Evolutionary conservation across 805 yeast genomes (phyloP), one percentile per base, ranked within the genome.

Genomic region (Metschnikowia koreensis): DNA sequence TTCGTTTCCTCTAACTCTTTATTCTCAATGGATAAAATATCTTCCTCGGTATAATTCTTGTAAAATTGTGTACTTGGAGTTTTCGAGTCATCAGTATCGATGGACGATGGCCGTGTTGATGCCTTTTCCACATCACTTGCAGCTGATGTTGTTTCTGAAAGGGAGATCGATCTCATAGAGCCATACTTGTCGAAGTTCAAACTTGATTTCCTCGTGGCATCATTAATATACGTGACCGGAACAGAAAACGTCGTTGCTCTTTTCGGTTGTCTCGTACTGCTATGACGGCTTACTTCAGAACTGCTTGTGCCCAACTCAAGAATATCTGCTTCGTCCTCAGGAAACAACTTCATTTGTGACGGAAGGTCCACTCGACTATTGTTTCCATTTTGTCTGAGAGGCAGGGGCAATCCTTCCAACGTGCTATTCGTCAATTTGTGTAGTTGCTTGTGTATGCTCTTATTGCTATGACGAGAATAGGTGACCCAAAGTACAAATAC

Each of bases 401-500:
- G 57, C 54, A 48, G 52, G 10, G 50, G 46, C 6, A 37, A n/a
- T 9, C 50, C 58, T 9, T 51, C 27, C 31, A 51, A 44, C n/a
- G 44, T 45, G 9, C 48, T 43, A n/a, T 27, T 46, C 6, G 58
- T 50, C 45, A 68, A 53, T 42, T 63, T 65, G 44, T 61, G 61
- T 38, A 70, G 54, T 38, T 67, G 70, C 26, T 60, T 61, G 10
- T 66, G 46, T 22, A 67, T 57, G 47, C 57, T 61, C 27, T 59
- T 54, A 55, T 53, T 60, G 49, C 64, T 55, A 47, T 55, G 67
- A 60, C 93, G 82, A 1, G 93, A 85, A 64, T 88, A 91, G 0
- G 97, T 89, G 10, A 93, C 79, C 97, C 97, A 93, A 17, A 92
- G 67, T 3, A 89, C 83, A 47, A 79, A 77, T 7, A 83, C 74